Evolutionary conservation across 73 alveolate species (phyloP), one percentile per base, ranked within the genome.

Genomic region (Paramecium biaurelia): DNA sequence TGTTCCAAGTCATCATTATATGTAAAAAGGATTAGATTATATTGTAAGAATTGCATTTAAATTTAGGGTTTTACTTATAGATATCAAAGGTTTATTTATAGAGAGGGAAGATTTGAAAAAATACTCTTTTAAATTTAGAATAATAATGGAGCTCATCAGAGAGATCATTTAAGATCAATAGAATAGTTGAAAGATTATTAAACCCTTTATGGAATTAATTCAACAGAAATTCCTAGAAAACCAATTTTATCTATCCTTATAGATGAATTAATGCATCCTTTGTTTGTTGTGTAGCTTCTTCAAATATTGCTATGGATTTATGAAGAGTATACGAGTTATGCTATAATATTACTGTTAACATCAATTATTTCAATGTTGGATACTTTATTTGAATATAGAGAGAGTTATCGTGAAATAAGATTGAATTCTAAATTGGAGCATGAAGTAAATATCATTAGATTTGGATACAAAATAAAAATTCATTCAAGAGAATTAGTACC

Each of bases 261-360:
- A 5, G 74, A 47, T 43, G 90, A 79, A 79, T 24, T 79, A 14
- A 79, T 79, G 74, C 74, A 41, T 43, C 90, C 90, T 14, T 79
- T 79, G 15, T 79, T 79, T 45, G 74, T 79, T 20, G 42, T 79
- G 45, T 45, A 79, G 47, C 42, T 79, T 24, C 72, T 79, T 43
- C 14, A 41, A 79, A 79, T 79, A 41, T 9, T 41, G 20, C 43
- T 79, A 43, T 79, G 90, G 90, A 79, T 79, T 34, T 79, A 79
- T 79, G 90, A 79, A 79, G 76, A 47, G 18, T 79, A 79, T 42
- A 47, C 56, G 0, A 79, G 90, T 45, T 79, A 79, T 79, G 45
- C 90, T 1, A 38, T 79, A 21, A 79, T 79, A 41, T 34, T 79
- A 5, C 37, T 79, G 26, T 24, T 45, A 10, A 34, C 45, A 21